These are phyloP conservation scores for Drosera spatulata DNA, from an alignment of 179 eudicot genomes.

Conservation along the genomic window DNA sequence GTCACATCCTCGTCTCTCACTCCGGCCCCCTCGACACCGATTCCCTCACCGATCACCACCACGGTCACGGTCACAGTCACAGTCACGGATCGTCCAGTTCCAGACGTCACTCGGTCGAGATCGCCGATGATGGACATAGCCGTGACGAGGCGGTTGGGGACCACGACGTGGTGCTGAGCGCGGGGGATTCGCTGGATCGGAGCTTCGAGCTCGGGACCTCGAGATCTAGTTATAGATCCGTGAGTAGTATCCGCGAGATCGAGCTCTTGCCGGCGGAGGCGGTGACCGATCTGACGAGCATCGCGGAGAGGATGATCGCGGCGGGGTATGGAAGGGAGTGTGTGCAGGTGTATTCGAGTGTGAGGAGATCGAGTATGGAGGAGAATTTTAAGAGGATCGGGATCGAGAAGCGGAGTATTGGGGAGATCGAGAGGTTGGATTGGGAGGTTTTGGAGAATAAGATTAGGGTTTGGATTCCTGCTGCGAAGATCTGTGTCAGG, in stretches of 20 bases:
- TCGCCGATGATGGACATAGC: background rate
- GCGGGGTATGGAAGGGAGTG: constrained; percentile 55
- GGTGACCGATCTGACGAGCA: constrained; percentile 45
- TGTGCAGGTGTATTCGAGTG: constrained; percentile 61
- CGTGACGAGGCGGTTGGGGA: background rate
- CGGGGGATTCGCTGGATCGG: constrained; percentile 13
- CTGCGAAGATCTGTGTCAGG: constrained; percentile 60
- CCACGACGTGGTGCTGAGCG: background rate
- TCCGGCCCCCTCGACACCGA: constrained; percentile 26
- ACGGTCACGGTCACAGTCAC: too few species aligned
- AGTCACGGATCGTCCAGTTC: background rate
- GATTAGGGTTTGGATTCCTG: constrained; percentile 80
- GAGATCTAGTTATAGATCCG: constrained; percentile 2
- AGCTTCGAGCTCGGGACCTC: constrained; percentile 16
- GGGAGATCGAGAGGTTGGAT: constrained; percentile 71
- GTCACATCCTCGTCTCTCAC: constrained; percentile 36
- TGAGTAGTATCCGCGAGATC: constrained; percentile 24
- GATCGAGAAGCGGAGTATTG: constrained; percentile 74
- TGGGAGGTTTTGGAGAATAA: constrained; percentile 71
- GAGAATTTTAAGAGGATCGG: constrained; percentile 36
- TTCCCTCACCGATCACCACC: constrained; percentile 6
- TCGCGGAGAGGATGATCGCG: constrained; percentile 61
- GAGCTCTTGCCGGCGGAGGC: constrained; percentile 38
- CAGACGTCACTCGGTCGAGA: background rate
- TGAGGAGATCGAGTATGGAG: constrained; percentile 46